Conservation (phyloP, 148 eudicot species). For the Simmondsia chinensis region DNA sequence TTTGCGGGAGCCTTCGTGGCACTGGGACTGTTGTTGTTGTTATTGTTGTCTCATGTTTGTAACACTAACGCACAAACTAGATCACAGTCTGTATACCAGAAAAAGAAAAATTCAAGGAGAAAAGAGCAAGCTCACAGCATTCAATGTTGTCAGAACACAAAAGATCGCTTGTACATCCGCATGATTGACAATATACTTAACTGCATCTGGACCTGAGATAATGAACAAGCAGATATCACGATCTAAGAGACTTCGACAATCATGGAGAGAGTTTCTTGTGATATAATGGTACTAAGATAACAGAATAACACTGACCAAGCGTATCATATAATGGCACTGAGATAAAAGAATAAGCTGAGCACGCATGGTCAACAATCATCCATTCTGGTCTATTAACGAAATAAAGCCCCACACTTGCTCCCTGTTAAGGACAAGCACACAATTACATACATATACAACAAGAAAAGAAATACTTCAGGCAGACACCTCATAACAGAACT, state of each 20-base stretch:
- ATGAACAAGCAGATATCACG: conserved; percentile 8
- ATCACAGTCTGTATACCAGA: background rate
- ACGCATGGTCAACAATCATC: conserved; percentile 90
- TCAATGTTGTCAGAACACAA: conserved; percentile 73
- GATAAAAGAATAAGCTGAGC: conserved; percentile 79
- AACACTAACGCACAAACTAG: too few relatives aligned
- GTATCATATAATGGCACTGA: conserved; percentile 96
- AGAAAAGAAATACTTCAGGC: too few relatives aligned
- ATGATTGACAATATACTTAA: conserved; percentile 79
- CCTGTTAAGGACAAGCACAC: conserved; percentile 34
- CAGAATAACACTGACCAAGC: conserved; percentile 49
- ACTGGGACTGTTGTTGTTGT: too few relatives aligned
- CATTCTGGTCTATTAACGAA: conserved; percentile 93
- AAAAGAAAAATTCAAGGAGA: background rate
- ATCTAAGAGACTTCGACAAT: conserved; percentile 2
- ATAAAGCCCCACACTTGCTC: conserved; percentile 79
- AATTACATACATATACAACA: background rate
- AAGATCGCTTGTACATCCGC: conserved; percentile 84
- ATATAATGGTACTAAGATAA: background rate
- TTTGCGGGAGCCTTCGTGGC: too few relatives aligned
- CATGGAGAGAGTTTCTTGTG: background rate
- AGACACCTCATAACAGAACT: too few relatives aligned
- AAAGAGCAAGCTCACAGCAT: conserved; percentile 48
- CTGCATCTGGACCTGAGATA: conserved; percentile 92
- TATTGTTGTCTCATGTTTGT: too few relatives aligned